Percentiles rank a stretch among this genome's conserved stretches.
phyloP scores from a whole-genome alignment of 2,329 filamentous ascomycete genomes.

The Cercospora sp. region DNA sequence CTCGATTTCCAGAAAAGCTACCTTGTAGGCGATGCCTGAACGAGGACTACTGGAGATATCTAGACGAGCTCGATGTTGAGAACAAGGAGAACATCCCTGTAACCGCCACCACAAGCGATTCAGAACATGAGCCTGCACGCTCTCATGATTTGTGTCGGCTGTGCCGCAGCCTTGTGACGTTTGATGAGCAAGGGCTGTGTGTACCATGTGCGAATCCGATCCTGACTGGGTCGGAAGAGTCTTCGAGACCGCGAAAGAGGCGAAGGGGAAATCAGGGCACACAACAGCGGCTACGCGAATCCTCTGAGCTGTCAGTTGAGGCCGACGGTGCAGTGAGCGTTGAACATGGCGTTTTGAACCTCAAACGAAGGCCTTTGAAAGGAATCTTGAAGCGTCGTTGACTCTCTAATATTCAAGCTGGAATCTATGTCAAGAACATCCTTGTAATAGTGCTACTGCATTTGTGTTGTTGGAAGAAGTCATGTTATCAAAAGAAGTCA shows the following conservation, averaged over 20 bases:
- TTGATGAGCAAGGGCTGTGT: conserved; percentile 3
- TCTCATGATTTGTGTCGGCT: not conserved
- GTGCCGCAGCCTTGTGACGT: not conserved
- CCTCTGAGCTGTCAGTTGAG: not conserved
- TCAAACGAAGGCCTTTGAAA: not conserved
- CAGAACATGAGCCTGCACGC: not conserved
- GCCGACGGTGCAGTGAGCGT: not conserved
- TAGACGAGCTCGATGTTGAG: not conserved
- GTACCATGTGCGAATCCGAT: conserved; percentile 12
- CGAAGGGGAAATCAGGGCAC: not conserved
- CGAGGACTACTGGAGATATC: not conserved
- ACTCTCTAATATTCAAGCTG: not conserved
- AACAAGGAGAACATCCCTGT: not conserved
- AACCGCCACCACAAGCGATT: too few relatives aligned
- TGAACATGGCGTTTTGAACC: not conserved
- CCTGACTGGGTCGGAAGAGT: not conserved
- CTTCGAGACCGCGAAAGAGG: not conserved
- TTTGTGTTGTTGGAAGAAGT: not conserved
- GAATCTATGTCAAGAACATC: not conserved
- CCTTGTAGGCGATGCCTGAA: conserved; percentile 6
- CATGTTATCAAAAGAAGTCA: not conserved
- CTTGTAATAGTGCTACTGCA: not conserved
- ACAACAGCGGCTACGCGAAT: not conserved
- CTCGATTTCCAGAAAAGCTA: not conserved
- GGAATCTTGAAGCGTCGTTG: conserved; percentile 8